Percentiles rank a stretch among this genome's conserved stretches.
Conservation (phyloP, 2,329 filamentous ascomycete genomes). For the Coniella vitis region DNA sequence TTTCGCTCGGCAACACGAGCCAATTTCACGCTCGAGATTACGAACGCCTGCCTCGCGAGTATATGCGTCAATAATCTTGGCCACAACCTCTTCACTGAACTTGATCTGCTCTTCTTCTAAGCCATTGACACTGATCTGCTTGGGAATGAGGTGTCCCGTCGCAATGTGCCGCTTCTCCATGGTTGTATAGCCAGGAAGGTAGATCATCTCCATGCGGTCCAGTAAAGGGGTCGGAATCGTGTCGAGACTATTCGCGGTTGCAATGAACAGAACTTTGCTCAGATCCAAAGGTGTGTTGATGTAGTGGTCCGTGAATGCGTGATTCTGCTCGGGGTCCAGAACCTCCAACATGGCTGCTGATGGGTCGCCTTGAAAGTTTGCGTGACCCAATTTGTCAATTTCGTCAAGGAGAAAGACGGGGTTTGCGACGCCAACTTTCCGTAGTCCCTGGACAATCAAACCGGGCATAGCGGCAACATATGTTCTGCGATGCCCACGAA, state of each 20-base stretch:
- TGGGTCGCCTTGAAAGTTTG: constrained; percentile 91
- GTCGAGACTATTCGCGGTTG: constrained; percentile 89
- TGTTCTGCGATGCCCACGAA: constrained; percentile 86
- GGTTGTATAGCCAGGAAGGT: constrained; percentile 90
- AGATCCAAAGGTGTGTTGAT: constrained; percentile 92
- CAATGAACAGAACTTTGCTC: constrained; percentile 95
- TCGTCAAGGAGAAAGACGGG: constrained; percentile 94
- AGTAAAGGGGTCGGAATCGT: constrained; percentile 91
- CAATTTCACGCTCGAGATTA: constrained; percentile 92
- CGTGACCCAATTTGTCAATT: constrained; percentile 90
- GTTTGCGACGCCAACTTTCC: constrained; percentile 93
- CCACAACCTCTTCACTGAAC: constrained; percentile 76
- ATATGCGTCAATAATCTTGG: constrained; percentile 93
- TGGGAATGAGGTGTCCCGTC: constrained; percentile 85
- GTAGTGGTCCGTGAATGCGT: constrained; percentile 93
- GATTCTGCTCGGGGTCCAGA: constrained; percentile 93
- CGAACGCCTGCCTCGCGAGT: constrained; percentile 94
- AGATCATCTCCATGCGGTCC: constrained; percentile 95
- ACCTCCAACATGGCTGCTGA: constrained; percentile 98
- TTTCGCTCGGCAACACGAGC: constrained; percentile 88
- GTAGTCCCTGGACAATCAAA: constrained; percentile 83
- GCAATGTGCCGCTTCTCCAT: constrained; percentile 96
- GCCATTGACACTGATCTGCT: constrained; percentile 88
- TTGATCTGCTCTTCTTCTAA: constrained; percentile 67
- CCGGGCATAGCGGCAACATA: constrained; percentile 99